These are phyloP conservation scores for Sideroxylon spinosum DNA, from an alignment of 179 eudicot species.

Conservation along the genomic window DNA sequence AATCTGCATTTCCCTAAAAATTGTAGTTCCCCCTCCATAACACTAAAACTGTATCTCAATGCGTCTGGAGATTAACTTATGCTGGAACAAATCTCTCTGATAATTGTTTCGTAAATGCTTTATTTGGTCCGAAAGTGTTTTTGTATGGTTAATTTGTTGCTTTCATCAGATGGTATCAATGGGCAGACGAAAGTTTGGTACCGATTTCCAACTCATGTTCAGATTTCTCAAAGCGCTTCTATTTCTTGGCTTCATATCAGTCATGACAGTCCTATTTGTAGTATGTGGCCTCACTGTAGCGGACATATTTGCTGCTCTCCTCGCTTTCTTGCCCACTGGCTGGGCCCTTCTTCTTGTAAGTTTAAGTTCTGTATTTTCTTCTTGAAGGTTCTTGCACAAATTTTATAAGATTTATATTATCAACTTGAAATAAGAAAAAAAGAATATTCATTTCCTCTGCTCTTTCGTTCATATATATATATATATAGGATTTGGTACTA, in stretches of 20 bases:
- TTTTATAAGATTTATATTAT: neutral
- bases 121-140: neutral
- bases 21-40: neutral
- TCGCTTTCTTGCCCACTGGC: conserved; percentile 92
- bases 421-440: neutral
- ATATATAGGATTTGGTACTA: too few relatives aligned
- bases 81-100: neutral
- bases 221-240: conserved; percentile 86
- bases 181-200: conserved; percentile 91
- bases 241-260: conserved; percentile 76
- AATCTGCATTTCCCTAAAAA: neutral
- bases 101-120: too few relatives aligned
- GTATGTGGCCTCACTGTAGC: conserved; percentile 57
- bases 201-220: conserved; percentile 97
- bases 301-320: conserved; percentile 71
- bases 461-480: too few relatives aligned
- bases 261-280: conserved; percentile 75
- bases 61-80: neutral
- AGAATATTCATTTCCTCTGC: neutral
- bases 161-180: conserved; percentile 81
- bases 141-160: conserved; percentile 11
- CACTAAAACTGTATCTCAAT: neutral
- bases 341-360: conserved; percentile 93
- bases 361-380: neutral
- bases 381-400: neutral